These are phyloP conservation scores for Calycina marina DNA, from an alignment of 2,329 filamentous ascomycete species.

Conservation along the genomic window DNA sequence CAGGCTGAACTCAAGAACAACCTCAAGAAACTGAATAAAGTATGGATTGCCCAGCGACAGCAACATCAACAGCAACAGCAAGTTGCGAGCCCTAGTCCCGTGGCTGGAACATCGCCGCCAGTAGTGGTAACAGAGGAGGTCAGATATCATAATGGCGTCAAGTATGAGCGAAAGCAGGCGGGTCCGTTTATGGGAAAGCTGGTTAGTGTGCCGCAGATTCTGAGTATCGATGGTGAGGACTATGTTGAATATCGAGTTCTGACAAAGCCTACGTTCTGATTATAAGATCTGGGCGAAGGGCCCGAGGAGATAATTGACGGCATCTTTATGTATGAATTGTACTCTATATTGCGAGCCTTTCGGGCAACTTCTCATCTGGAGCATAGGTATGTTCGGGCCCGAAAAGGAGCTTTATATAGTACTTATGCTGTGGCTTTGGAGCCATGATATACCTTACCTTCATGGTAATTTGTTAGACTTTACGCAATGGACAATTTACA, in stretches of 20 bases:
- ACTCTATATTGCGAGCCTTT: no score
- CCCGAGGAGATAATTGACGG: no score
- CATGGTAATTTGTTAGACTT: no score
- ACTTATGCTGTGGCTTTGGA: no score
- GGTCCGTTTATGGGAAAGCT: conserved; percentile 49
- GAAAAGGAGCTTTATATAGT: no score
- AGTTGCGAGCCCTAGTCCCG: background rate
- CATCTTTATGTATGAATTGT: no score
- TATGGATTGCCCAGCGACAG: conserved; percentile 19
- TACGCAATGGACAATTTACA: no score
- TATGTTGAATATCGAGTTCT: conserved; percentile 53
- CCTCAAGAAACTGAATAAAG: conserved; percentile 19
- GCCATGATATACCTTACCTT: no score
- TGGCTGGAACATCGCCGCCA: background rate
- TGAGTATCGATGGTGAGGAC: conserved; percentile 51
- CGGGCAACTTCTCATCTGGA: no score
- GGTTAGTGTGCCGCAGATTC: conserved; percentile 45
- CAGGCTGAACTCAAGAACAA: conserved; percentile 19
- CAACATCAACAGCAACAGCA: conserved; percentile 2
- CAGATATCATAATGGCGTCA: conserved; percentile 43
- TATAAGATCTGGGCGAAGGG: no score
- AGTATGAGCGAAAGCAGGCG: conserved; percentile 45
- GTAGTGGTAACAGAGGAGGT: conserved; percentile 27
- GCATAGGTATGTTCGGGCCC: no score
- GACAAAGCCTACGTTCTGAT: conserved; percentile 45